Evolutionary conservation across 208 protist species (phyloP).

Genomic region (Leishmania arabica): DNA sequence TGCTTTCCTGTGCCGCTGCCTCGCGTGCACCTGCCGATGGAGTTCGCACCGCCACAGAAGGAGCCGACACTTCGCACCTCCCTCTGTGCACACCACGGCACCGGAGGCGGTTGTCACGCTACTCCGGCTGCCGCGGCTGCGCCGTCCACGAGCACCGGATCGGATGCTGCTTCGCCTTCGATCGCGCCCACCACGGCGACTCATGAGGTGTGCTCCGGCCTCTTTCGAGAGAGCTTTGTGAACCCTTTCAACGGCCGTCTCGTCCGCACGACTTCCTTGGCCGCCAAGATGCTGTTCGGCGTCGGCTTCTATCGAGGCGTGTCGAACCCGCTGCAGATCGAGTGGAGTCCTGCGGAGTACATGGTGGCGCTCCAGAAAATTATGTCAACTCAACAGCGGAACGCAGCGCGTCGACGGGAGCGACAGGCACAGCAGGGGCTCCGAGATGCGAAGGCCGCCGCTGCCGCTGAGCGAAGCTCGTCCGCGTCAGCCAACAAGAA

Average conservation of each 20-base stretch:
- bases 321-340: conserved; percentile 62
- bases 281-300: conserved; percentile 33
- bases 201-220: not conserved
- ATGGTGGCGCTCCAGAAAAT: conserved; percentile 23
- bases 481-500: not conserved
- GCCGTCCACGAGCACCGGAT: not conserved
- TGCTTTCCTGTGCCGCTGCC: not conserved
- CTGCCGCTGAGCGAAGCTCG: not conserved
- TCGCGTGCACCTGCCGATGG: conserved; percentile 6
- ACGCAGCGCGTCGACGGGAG: not conserved
- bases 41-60: not conserved
- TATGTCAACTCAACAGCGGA: conserved; percentile 6
- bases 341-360: conserved; percentile 52
- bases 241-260: conserved; percentile 83
- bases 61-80: not conserved
- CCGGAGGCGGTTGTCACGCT: not conserved
- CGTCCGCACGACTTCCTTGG: conserved; percentile 16
- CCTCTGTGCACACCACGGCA: not conserved
- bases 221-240: conserved; percentile 36
- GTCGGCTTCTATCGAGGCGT: conserved; percentile 61
- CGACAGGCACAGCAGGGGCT: not conserved
- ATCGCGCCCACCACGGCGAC: not conserved
- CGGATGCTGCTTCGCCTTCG: not conserved
- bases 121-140: not conserved
- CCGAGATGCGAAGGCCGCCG: not conserved